phyloP scores from a whole-genome alignment of 108 stramenopile genomes.

The Cyclotella choctawhatcheeana region DNA sequence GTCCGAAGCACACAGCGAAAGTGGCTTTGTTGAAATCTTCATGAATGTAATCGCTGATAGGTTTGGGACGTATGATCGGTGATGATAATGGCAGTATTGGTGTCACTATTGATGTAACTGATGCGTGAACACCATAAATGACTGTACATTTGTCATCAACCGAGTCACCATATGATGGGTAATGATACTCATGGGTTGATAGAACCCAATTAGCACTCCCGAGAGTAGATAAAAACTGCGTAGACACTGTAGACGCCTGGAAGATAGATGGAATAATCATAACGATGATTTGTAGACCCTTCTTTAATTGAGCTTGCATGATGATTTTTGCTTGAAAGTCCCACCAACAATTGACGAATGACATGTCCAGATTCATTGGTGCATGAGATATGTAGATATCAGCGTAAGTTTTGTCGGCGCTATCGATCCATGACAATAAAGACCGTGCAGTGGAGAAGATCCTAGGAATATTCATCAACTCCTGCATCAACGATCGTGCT shows the following conservation, averaged over 20 bases:
- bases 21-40: not conserved
- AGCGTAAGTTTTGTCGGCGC: not conserved
- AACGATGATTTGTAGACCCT: not conserved
- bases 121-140: not conserved
- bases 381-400: not conserved
- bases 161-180: not conserved
- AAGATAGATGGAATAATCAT: not conserved
- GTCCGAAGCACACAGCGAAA: not conserved
- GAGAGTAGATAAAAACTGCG: not conserved
- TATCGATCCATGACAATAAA: not conserved
- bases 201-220: not conserved
- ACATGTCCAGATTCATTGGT: not conserved
- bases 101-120: not conserved
- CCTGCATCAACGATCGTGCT: not conserved
- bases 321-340: not conserved
- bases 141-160: not conserved
- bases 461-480: not conserved
- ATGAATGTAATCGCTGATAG: not conserved
- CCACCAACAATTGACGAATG: not conserved
- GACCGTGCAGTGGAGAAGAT: not conserved
- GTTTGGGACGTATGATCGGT: not conserved
- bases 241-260: not conserved
- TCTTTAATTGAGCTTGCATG: not conserved
- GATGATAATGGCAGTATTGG: not conserved
- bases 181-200: not conserved